Conservation (phyloP, 805 yeast genomes). For the Saturnispora diversa region DNA sequence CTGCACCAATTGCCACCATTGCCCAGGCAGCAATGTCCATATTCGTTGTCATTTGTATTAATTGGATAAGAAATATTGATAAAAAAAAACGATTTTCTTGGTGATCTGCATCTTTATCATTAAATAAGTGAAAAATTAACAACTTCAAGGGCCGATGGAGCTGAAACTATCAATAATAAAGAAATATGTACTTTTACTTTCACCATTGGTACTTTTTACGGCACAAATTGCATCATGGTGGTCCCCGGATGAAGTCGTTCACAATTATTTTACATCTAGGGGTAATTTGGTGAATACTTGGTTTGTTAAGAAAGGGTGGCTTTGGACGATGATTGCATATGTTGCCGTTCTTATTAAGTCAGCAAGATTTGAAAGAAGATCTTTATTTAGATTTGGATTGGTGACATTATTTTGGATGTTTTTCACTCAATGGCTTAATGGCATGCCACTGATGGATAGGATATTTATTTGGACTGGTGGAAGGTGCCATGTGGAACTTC, state of each 20-base stretch:
- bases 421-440: constrained; percentile 83
- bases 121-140: not conserved
- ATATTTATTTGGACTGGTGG: constrained; percentile 82
- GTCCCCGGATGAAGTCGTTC: constrained; percentile 39
- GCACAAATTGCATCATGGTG: constrained; percentile 44
- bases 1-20: constrained; percentile 42
- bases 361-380: constrained; percentile 8
- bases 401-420: constrained; percentile 77
- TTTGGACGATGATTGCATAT: constrained; percentile 62
- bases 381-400: constrained; percentile 36
- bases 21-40: constrained; percentile 18
- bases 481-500: constrained; percentile 37
- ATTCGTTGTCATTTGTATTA: constrained; percentile 12
- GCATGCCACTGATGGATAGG: constrained; percentile 82
- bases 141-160: not conserved
- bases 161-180: not conserved
- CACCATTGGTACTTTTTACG: constrained; percentile 37
- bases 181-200: constrained; percentile 11
- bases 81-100: too few species aligned
- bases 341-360: constrained; percentile 16
- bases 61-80: not conserved
- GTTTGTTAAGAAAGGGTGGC: constrained; percentile 90
- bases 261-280: constrained; percentile 51
- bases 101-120: not conserved
- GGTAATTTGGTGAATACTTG: constrained; percentile 59